These are phyloP conservation scores for Hygrophorus russula DNA, from an alignment of 768 basidiomycete species.

Conservation along the genomic window DNA sequence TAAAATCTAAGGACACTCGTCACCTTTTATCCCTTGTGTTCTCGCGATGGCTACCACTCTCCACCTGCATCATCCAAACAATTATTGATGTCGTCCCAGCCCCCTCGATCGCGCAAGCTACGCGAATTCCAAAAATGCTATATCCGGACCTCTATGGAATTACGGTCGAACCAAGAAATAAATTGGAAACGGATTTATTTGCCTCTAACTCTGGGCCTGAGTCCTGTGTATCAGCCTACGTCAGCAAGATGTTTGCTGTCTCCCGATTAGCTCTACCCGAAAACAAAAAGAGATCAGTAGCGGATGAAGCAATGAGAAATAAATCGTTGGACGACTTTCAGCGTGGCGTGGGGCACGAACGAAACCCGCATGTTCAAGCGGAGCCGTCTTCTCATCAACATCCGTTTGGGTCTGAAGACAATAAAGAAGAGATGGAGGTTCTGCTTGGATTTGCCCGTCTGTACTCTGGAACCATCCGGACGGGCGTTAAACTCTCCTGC, in stretches of 20 bases:
- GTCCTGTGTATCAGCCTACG: conserved; percentile 70
- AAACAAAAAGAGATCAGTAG: conserved; percentile 64
- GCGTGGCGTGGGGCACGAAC: background rate
- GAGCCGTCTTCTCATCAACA: too few relatives aligned
- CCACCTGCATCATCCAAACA: conserved; percentile 84
- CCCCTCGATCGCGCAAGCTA: conserved; percentile 70
- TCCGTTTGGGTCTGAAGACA: background rate
- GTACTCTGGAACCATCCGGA: conserved; percentile 77
- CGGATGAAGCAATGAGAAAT: conserved; percentile 62
- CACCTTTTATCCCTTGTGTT: conserved; percentile 79
- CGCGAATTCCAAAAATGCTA: conserved; percentile 84
- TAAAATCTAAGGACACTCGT: conserved; percentile 84
- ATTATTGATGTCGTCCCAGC: conserved; percentile 92
- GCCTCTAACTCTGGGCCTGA: conserved; percentile 45
- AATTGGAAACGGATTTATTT: conserved; percentile 79
- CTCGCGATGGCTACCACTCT: conserved; percentile 92
- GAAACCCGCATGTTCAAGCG: too few relatives aligned
- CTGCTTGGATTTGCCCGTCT: conserved; percentile 89
- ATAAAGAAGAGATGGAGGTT: conserved; percentile 37
- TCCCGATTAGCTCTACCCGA: conserved; percentile 73
- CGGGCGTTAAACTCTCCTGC: conserved; percentile 54
- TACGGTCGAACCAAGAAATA: conserved; percentile 53
- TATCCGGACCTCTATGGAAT: conserved; percentile 65
- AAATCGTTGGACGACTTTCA: conserved; percentile 18
- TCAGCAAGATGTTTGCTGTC: conserved; percentile 98